phyloP scores from a whole-genome alignment of 164 flowering plant genomes.

The Magnolia sinica region DNA sequence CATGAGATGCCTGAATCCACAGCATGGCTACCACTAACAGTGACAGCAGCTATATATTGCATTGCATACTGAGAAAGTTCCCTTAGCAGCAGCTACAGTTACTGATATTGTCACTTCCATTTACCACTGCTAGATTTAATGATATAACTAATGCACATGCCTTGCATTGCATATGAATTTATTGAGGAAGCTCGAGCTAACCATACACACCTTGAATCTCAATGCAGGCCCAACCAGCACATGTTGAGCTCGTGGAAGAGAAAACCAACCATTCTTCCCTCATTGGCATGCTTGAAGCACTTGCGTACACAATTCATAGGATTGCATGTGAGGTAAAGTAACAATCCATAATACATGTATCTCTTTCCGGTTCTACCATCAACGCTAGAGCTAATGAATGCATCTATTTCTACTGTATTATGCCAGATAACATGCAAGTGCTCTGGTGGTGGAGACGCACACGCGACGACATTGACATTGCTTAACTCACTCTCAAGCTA shows the following conservation, averaged over 20 bases:
- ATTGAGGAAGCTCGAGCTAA: too few relatives aligned
- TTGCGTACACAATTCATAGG: slow-evolving; percentile 41
- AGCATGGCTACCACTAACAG: too few relatives aligned
- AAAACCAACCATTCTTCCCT: slow-evolving; percentile 15
- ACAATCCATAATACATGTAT: background rate
- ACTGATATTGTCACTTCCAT: too few relatives aligned
- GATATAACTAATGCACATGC: too few relatives aligned
- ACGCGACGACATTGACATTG: slow-evolving; percentile 43
- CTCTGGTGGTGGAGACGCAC: slow-evolving; percentile 55
- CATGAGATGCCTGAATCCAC: too few relatives aligned
- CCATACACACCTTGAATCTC: too few relatives aligned
- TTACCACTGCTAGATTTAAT: too few relatives aligned
- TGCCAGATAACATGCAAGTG: slow-evolving; percentile 60
- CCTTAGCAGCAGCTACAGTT: too few relatives aligned
- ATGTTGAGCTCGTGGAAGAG: slow-evolving; percentile 29
- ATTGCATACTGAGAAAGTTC: too few relatives aligned
- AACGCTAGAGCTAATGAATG: too few relatives aligned
- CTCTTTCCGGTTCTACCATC: background rate
- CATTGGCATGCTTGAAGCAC: slow-evolving; percentile 42
- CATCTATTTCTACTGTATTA: background rate
- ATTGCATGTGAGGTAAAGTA: slow-evolving; percentile 56
- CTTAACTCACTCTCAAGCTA: slow-evolving; percentile 39
- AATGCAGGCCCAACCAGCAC: background rate
- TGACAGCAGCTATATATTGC: too few relatives aligned
- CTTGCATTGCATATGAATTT: too few relatives aligned